A percentile compares a stretch with the other conserved stretches of the same genome.
Conservation (phyloP, 2,329 filamentous ascomycete genomes). For the Laburnicola sp. region DNA sequence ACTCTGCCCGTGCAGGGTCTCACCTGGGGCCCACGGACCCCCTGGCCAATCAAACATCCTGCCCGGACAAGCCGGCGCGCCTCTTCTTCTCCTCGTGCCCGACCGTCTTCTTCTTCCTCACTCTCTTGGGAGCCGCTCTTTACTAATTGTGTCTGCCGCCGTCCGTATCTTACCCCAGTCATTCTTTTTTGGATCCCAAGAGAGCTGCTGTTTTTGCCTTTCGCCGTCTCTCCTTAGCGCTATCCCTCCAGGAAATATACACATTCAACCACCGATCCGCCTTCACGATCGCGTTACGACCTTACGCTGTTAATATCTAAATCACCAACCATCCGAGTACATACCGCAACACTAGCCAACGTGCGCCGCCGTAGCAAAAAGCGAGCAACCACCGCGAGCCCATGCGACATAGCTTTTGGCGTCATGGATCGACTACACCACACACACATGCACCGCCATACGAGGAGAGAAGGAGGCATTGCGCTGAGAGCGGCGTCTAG, state of each 20-base stretch:
- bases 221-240: slow-evolving; percentile 20
- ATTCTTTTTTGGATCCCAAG: slow-evolving; percentile 40
- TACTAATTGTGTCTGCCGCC: slow-evolving; percentile 33
- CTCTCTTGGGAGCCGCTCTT: slow-evolving; percentile 38
- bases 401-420: slow-evolving; percentile 25
- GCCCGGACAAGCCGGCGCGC: slow-evolving; percentile 15
- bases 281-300: slow-evolving; percentile 31
- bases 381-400: slow-evolving; percentile 15
- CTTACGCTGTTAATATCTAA: slow-evolving; percentile 42
- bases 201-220: slow-evolving; percentile 24
- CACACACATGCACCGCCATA: slow-evolving; percentile 36
- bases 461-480: slow-evolving; percentile 25
- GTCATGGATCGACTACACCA: slow-evolving; percentile 38
- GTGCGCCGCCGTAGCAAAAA: too few relatives aligned
- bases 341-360: not conserved
- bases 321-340: not conserved
- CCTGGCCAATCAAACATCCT: slow-evolving; percentile 24
- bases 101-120: slow-evolving; percentile 31
- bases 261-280: slow-evolving; percentile 7
- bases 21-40: slow-evolving; percentile 2
- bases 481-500: slow-evolving; percentile 18
- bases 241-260: slow-evolving; percentile 13
- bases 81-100: slow-evolving; percentile 42
- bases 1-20: slow-evolving; percentile 7
- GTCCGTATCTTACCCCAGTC: slow-evolving; percentile 45